Percentiles rank a stretch among this genome's conserved stretches.
Evolutionary conservation across 306 rosid genomes (phyloP).

Genomic region (Abrus precatorius): DNA sequence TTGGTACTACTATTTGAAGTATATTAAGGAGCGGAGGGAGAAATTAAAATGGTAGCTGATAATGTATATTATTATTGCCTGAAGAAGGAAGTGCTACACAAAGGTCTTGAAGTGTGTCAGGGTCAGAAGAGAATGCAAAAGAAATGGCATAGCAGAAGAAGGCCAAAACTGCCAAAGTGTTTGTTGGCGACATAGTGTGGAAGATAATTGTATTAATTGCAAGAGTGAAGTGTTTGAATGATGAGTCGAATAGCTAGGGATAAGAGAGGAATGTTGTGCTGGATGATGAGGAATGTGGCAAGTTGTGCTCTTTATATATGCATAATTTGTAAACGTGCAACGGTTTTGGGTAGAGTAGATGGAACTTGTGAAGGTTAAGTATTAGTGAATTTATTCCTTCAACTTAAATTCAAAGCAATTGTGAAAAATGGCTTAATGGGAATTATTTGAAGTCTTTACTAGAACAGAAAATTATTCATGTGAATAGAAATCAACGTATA

Average conservation of each 20-base stretch:
- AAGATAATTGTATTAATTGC: constrained; percentile 11
- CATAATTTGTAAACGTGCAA: not conserved
- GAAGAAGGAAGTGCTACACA: constrained; percentile 68
- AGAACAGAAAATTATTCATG: constrained; percentile 21
- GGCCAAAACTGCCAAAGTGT: constrained; percentile 38
- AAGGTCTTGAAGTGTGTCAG: constrained; percentile 66
- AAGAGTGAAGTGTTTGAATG: constrained; percentile 10
- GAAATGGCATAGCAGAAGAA: constrained; percentile 47
- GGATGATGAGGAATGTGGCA: constrained; percentile 35
- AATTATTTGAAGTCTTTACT: constrained; percentile 16
- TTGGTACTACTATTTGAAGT: not conserved
- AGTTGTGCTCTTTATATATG: constrained; percentile 46
- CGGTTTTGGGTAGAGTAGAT: constrained; percentile 25
- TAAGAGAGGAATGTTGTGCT: constrained; percentile 32
- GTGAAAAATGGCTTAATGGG: not conserved
- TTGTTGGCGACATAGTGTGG: constrained; percentile 49
- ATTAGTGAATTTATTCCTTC: constrained; percentile 21
- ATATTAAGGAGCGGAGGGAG: not conserved
- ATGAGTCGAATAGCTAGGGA: constrained; percentile 14
- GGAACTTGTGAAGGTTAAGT: constrained; percentile 41
- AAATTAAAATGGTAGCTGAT: not conserved
- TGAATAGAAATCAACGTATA: constrained; percentile 16
- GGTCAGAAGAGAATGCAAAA: constrained; percentile 54
- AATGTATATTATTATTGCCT: constrained; percentile 39
- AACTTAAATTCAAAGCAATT: constrained; percentile 63